Conservation (phyloP, 1,139 yeast genomes). For the Suhomyces taliae region DNA sequence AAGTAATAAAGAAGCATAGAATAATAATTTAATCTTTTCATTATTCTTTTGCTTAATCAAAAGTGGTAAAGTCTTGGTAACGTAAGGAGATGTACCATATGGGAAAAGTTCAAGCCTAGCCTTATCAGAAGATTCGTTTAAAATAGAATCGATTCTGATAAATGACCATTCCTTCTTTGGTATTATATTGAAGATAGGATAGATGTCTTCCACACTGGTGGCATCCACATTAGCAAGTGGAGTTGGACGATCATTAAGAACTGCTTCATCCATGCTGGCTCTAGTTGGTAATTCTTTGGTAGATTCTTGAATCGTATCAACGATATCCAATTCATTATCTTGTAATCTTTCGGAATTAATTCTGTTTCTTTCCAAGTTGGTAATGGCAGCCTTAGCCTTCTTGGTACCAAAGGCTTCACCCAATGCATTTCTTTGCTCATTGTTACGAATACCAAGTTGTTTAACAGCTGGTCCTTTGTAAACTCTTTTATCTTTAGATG, state of each 20-base stretch:
- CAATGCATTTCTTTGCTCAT: conserved; percentile 70
- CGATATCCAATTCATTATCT: conserved; percentile 74
- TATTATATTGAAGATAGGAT: conserved; percentile 70
- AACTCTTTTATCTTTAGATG: conserved; percentile 52
- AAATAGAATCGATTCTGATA: conserved; percentile 58
- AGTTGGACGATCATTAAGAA: conserved; percentile 72
- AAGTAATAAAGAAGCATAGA: conserved; percentile 74
- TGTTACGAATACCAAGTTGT: conserved; percentile 53
- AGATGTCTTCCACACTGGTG: conserved; percentile 76
- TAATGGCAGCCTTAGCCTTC: conserved; percentile 88
- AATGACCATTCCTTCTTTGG: conserved; percentile 63
- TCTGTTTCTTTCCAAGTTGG: conserved; percentile 75
- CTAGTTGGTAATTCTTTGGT: conserved; percentile 75
- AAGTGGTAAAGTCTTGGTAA: conserved; percentile 49
- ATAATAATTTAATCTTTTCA: conserved; percentile 65
- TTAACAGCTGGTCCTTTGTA: conserved; percentile 62
- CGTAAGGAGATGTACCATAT: conserved; percentile 53
- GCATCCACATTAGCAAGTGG: conserved; percentile 79
- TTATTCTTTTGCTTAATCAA: conserved; percentile 46
- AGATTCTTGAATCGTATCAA: conserved; percentile 71
- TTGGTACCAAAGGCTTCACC: conserved; percentile 98
- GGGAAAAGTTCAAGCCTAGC: conserved; percentile 62
- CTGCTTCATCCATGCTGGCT: conserved; percentile 53
- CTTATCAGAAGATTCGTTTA: conserved; percentile 51
- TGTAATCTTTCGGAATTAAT: conserved; percentile 81